Percentiles rank a stretch among this genome's conserved stretches.
Evolutionary conservation across 768 basidiomycete genomes (phyloP).

Genomic region (Cyclocybe cylindracea): DNA sequence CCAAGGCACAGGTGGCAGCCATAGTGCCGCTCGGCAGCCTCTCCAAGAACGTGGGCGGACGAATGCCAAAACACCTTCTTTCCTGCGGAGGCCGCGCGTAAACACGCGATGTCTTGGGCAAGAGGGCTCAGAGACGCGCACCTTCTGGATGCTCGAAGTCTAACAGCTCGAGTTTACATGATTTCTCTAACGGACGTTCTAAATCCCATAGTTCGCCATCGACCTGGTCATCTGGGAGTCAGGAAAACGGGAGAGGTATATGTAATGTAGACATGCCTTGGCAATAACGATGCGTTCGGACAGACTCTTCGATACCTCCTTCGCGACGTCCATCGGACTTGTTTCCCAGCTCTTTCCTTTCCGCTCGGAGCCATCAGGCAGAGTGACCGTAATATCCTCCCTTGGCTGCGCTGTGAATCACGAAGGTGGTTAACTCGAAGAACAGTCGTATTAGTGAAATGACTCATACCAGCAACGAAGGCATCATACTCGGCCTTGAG

Average conservation of each 20-base stretch:
- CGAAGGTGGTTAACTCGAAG: slow-evolving; percentile 3
- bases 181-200: slow-evolving; percentile 88
- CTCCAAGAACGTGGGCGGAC: slow-evolving; percentile 96
- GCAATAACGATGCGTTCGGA: slow-evolving; percentile 91
- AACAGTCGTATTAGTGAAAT: not conserved
- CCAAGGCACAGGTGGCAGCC: slow-evolving; percentile 97
- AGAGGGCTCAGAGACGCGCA: slow-evolving; percentile 20
- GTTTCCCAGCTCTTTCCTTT: slow-evolving; percentile 94
- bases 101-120: not conserved
- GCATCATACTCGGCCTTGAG: slow-evolving; percentile 84
- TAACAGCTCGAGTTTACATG: slow-evolving; percentile 78
- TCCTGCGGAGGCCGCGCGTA: slow-evolving; percentile 42
- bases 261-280: slow-evolving; percentile 56
- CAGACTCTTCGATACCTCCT: slow-evolving; percentile 82
- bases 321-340: slow-evolving; percentile 88
- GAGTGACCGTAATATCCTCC: slow-evolving; percentile 78
- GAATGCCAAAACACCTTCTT: slow-evolving; percentile 99
- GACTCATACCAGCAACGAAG: slow-evolving; percentile 65
- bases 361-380: slow-evolving; percentile 85
- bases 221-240: slow-evolving; percentile 48
- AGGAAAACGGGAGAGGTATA: not conserved
- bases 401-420: slow-evolving; percentile 66
- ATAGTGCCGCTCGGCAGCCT: slow-evolving; percentile 94
- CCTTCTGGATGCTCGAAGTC: slow-evolving; percentile 95
- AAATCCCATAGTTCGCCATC: slow-evolving; percentile 91